Evolutionary conservation across 768 basidiomycete species (phyloP).

Genomic region (Lepiota venenata): DNA sequence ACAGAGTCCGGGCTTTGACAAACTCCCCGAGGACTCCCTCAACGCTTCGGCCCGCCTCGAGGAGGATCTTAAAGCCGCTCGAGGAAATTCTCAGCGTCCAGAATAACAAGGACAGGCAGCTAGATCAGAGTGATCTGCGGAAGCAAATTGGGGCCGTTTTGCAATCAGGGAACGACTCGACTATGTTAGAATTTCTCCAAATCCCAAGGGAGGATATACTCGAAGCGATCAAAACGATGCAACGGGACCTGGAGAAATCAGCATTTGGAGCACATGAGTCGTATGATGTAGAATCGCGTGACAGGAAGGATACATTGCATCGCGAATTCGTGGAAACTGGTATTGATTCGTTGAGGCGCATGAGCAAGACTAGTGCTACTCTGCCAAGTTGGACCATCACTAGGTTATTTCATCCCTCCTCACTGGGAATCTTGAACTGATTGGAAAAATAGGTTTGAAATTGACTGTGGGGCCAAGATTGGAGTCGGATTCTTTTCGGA

Average conservation of each 20-base stretch:
- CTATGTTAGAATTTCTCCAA: slow-evolving; percentile 60
- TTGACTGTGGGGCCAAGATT: slow-evolving; percentile 66
- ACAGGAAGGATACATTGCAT: slow-evolving; percentile 50
- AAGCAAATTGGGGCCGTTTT: slow-evolving; percentile 69
- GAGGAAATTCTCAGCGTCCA: slow-evolving; percentile 8
- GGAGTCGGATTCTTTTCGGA: slow-evolving; percentile 75
- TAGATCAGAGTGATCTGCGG: slow-evolving; percentile 86
- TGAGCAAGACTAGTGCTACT: slow-evolving; percentile 43
- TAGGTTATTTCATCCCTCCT: slow-evolving; percentile 29
- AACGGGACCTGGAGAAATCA: slow-evolving; percentile 35
- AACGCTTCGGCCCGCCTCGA: background rate
- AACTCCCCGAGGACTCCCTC: slow-evolving; percentile 8
- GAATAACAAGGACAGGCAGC: slow-evolving; percentile 22
- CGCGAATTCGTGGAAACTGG: slow-evolving; percentile 70
- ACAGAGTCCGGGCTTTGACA: background rate
- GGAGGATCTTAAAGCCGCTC: background rate
- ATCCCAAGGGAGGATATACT: slow-evolving; percentile 66
- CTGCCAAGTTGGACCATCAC: slow-evolving; percentile 81
- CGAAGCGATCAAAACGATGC: slow-evolving; percentile 76
- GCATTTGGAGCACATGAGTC: background rate
- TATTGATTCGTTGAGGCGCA: slow-evolving; percentile 64
- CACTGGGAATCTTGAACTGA: background rate
- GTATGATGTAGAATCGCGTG: slow-evolving; percentile 2
- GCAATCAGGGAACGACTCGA: slow-evolving; percentile 70
- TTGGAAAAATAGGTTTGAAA: slow-evolving; percentile 53